Percentiles rank a stretch among this genome's conserved stretches.
Evolutionary conservation across 2,329 filamentous ascomycete species (phyloP).

Genomic region (Aureobasidium subglaciale): DNA sequence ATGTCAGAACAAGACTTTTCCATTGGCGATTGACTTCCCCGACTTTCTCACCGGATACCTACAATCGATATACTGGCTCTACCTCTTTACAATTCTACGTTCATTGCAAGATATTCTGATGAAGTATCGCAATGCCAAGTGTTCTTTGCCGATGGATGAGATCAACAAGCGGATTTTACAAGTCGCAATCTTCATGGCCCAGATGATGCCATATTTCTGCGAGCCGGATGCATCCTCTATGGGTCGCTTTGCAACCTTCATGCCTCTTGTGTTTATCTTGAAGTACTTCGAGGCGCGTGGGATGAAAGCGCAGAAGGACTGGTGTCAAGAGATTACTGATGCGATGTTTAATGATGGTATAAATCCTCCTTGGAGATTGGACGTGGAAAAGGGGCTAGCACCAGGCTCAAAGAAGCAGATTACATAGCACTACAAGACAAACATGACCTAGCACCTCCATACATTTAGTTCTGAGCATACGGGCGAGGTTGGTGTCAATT

Average conservation of each 20-base stretch:
- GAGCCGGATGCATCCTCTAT: slow-evolving; percentile 1
- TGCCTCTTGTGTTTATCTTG: slow-evolving; percentile 10
- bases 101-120: not conserved
- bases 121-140: not conserved
- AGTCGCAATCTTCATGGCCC: slow-evolving; percentile 7
- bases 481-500: too few species aligned
- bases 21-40: slow-evolving; percentile 23
- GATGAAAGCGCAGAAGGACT: slow-evolving; percentile 1
- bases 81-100: slow-evolving; percentile 23
- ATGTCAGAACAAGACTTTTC: slow-evolving; percentile 22
- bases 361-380: slow-evolving; percentile 4
- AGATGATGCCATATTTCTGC: slow-evolving; percentile 13
- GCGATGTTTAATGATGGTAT: slow-evolving; percentile 8
- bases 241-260: slow-evolving; percentile 10
- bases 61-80: slow-evolving; percentile 26
- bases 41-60: slow-evolving; percentile 26
- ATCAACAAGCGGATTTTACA: slow-evolving; percentile 55
- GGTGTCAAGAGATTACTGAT: slow-evolving; percentile 5
- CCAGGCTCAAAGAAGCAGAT: slow-evolving; percentile 9
- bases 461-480: too few species aligned
- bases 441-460: too few species aligned
- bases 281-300: not conserved
- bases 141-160: not conserved
- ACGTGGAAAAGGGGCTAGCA: not conserved
- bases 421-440: not conserved